Percentiles rank a stretch among this genome's conserved stretches.
These are phyloP conservation scores for Anastatica hierochuntica DNA, from an alignment of 345 rosid species.

Conservation along the genomic window DNA sequence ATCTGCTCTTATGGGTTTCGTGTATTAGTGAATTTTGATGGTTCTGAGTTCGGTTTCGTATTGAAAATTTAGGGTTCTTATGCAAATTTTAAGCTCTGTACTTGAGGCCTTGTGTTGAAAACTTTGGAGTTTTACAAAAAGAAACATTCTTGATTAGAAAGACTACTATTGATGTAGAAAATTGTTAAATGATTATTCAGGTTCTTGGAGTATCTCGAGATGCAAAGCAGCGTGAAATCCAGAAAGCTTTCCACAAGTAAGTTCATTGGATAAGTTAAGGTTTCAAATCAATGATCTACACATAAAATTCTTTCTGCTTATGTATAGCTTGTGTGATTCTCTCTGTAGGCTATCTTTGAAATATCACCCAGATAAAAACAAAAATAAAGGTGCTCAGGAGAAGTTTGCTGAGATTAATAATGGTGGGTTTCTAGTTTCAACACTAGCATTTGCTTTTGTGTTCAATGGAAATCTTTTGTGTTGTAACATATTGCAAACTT, in stretches of 20 bases:
- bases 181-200: constrained; percentile 28
- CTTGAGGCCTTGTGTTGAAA: too few relatives aligned
- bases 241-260: constrained; percentile 97
- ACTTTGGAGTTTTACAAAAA: too few relatives aligned
- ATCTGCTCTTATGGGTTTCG: too few relatives aligned
- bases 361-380: constrained; percentile 93
- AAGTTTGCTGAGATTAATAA: constrained; percentile 89
- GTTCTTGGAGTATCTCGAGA: constrained; percentile 79
- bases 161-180: not conserved
- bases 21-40: not conserved
- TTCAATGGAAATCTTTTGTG: too few relatives aligned
- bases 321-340: not conserved
- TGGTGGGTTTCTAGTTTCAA: constrained; percentile 34
- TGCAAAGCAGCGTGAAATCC: constrained; percentile 86
- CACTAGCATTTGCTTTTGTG: not conserved
- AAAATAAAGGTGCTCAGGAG: constrained; percentile 68
- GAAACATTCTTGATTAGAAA: not conserved
- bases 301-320: not conserved
- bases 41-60: not conserved
- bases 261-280: constrained; percentile 11
- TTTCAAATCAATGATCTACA: not conserved
- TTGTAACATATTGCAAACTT: too few relatives aligned
- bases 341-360: constrained; percentile 64
- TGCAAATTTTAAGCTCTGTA: not conserved
- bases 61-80: not conserved